A percentile compares a stretch with the other conserved stretches of the same genome.
Evolutionary conservation across 2,329 filamentous ascomycete genomes (phyloP).

Genomic region (Aspergillus vadensis): DNA sequence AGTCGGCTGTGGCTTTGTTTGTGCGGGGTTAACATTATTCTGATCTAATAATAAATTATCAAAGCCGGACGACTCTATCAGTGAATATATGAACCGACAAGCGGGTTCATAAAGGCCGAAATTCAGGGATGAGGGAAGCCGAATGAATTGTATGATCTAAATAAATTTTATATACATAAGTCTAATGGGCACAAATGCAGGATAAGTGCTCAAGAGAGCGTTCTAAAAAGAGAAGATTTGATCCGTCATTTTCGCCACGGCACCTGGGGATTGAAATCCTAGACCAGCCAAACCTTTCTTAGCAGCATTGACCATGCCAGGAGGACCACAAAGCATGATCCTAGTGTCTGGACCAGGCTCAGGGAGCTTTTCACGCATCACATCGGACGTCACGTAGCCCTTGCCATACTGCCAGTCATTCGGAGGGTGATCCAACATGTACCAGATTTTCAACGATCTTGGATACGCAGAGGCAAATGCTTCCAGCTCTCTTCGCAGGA

Average conservation of each 20-base stretch:
- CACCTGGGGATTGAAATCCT: conserved; percentile 55
- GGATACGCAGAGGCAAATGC: conserved; percentile 54
- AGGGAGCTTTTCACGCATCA: conserved; percentile 56
- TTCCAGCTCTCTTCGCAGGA: conserved; percentile 60
- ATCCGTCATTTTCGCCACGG: conserved; percentile 55
- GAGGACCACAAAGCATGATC: conserved; percentile 62
- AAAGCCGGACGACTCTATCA: no score
- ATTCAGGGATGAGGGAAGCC: no score
- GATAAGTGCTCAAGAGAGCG: no score
- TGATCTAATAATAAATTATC: no score
- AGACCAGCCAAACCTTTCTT: conserved; percentile 54
- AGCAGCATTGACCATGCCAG: conserved; percentile 59
- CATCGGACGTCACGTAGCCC: conserved; percentile 55
- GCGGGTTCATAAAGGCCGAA: no score
- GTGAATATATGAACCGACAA: no score
- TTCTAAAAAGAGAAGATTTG: conserved; percentile 57
- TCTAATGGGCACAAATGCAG: no score
- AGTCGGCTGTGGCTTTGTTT: no score
- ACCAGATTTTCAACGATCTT: conserved; percentile 57
- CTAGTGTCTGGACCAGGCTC: conserved; percentile 50
- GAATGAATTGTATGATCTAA: no score
- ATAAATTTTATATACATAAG: no score
- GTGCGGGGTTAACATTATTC: no score
- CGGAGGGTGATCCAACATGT: conserved; percentile 55
- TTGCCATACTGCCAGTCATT: conserved; percentile 51